Evolutionary conservation across 2,329 filamentous ascomycete species (phyloP), one percentile per base, ranked within the genome.

Genomic region (Botrytis galanthina): DNA sequence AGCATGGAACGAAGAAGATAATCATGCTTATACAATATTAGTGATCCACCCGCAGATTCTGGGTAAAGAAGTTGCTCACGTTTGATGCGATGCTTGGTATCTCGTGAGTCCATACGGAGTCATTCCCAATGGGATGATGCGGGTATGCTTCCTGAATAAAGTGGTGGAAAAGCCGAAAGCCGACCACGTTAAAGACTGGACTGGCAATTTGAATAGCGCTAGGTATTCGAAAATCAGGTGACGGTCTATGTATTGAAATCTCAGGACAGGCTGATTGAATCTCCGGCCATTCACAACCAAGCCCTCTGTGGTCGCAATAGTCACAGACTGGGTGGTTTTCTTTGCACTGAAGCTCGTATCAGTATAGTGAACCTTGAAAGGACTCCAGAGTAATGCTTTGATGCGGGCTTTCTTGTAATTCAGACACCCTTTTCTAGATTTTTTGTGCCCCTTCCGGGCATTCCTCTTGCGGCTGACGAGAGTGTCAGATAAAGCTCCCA

Each of bases 341-440:
- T n/a, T 29, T n/a, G 26, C 12, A 54, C 26, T n/a, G 12, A 29
- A 54, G 48, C 12, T 51, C 26, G 1, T 7, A 29, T 54, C 26
- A 29, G 48, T 16, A 29, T 0, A 54, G 5, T 8, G 0, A 0
- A 54, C 3, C 0, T 2, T 16, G 26, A 54, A 16, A 0, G 3
- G 1, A 4, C 26, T n/a, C 9, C 12, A 54, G 48, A 8, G 4
- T 7, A 54, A 54, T n/a, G 29, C 10, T n/a, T 54, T 54, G 2
- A 54, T n/a, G 48, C 48, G 26, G 26, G 26, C 4, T 54, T 54
- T 29, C 12, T 54, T 54, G 48, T 26, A 54, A 0, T 54, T 54
- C 2, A 16, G 26, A 16, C 26, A 54, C 0, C 48, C 26, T 54
- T 16, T 54, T 29, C 48, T 54, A 29, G 3, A n/a, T 3, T n/a